Evolutionary conservation across 208 protist genomes (phyloP), one percentile per base, ranked within the genome.

Genomic region (Trypanosoma avium): DNA sequence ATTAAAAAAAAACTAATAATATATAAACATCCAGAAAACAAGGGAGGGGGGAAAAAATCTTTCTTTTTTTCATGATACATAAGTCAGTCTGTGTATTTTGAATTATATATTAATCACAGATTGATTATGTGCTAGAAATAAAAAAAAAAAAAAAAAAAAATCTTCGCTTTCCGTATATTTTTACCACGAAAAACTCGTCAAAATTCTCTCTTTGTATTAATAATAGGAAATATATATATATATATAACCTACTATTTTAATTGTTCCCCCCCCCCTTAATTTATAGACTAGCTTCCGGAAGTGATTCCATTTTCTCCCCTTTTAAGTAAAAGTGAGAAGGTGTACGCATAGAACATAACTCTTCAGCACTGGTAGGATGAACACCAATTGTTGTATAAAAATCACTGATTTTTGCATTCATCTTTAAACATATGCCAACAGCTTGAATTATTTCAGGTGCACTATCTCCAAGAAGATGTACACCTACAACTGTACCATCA

Each of bases 321-420:
- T 87, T 83, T 32, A 88, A 77, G 62, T 90, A 92, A 69, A 76
- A 92, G 75, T 96, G 90, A 3, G 86, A 69, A 0, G 90, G 87
- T 1, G 82, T 92, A 24, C 82, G 75, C 82, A 98, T 86, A 7
- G 90, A 96, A 58, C 82, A 93, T 47, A 98, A 82, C 75, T 96
- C 93, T 73, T 99, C 97, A 12, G 96, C 95, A 49, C 75, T 86
- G 22, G 97, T 98, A 15, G 97, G 97, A 69, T 99, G 97, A 27
- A 99, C 97, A 62, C 96, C 96, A 48, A 99, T 96, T 29, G 92
- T 94, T 61, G 70, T 83, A 74, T 98, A 94, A 67, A 99, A 96
- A 67, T 98, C 84, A 22, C 61, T 74, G 67, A 98, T 98, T 47
- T 96, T 98, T 10, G 94, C 96, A 15, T 81, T 79, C 66, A 95